A percentile compares a stretch with the other conserved stretches of the same genome.
These are phyloP conservation scores for Singerocomus inundabilis DNA, from an alignment of 1,284 basidiomycete genomes.

Conservation along the genomic window DNA sequence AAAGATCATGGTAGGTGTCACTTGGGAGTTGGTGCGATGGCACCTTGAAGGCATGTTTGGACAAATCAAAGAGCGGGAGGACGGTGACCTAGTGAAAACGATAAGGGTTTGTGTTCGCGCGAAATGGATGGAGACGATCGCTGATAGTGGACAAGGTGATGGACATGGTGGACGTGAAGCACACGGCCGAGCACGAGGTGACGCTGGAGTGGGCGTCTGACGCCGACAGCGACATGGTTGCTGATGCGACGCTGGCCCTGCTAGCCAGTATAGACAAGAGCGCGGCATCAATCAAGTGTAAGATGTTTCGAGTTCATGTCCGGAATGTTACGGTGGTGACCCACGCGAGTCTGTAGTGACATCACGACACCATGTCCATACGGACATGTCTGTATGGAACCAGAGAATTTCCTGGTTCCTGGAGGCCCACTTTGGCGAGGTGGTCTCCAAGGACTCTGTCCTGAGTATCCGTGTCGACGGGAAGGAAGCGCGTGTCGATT, in stretches of 20 bases:
- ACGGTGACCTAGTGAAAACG: constrained; percentile 72
- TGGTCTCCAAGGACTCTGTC: constrained; percentile 62
- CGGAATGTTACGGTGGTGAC: neutral
- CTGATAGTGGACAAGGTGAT: constrained; percentile 56
- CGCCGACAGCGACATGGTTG: constrained; percentile 96
- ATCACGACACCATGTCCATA: constrained; percentile 10
- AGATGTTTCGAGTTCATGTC: neutral
- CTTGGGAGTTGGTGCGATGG: constrained; percentile 92
- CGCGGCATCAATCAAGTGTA: constrained; percentile 92
- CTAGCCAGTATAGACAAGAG: constrained; percentile 90
- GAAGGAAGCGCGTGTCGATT: constrained; percentile 67
- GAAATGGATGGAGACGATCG: neutral
- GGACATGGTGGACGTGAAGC: constrained; percentile 87
- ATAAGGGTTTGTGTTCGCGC: constrained; percentile 56
- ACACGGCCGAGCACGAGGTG: constrained; percentile 73
- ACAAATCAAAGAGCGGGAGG: constrained; percentile 78
- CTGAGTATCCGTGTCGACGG: constrained; percentile 77
- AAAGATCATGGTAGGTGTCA: constrained; percentile 80
- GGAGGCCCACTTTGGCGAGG: constrained; percentile 90
- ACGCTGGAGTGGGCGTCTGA: constrained; percentile 93
- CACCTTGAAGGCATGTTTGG: constrained; percentile 99
- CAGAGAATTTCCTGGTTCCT: constrained; percentile 84
- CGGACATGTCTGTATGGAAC: constrained; percentile 39
- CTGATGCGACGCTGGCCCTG: constrained; percentile 92
- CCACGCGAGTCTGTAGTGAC: constrained; percentile 11